phyloP scores from a whole-genome alignment of 108 stramenopile species.

The Cyclostephanos invisitatus region DNA sequence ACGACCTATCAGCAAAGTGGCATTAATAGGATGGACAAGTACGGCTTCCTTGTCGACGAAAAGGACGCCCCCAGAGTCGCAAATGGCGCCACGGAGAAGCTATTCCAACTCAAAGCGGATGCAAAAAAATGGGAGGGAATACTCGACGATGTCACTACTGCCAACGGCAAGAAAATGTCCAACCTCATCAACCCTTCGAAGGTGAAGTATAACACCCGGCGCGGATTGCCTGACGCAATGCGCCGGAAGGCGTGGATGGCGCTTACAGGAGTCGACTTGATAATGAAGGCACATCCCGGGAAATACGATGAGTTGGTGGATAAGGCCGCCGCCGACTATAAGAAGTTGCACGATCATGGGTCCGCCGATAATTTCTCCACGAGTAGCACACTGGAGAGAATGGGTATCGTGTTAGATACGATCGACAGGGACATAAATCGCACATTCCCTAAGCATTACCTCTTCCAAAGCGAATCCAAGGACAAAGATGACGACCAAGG shows the following conservation, averaged over 20 bases:
- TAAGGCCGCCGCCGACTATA: constrained; percentile 14
- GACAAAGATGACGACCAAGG: constrained; percentile 26
- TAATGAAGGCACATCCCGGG: constrained; percentile 19
- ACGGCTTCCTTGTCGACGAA: constrained; percentile 31
- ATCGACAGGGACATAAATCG: constrained; percentile 90
- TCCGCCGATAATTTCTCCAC: not conserved
- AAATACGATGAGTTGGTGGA: constrained; percentile 21
- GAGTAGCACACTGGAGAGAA: not conserved
- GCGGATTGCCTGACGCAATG: constrained; percentile 34
- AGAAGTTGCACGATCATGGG: not conserved
- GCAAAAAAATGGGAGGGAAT: constrained; percentile 34
- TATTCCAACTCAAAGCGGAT: not conserved
- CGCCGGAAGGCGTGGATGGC: constrained; percentile 26
- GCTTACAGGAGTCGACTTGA: constrained; percentile 33
- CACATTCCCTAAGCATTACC: constrained; percentile 85
- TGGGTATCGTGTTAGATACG: constrained; percentile 48
- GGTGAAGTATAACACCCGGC: constrained; percentile 31
- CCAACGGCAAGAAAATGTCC: not conserved
- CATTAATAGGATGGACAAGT: constrained; percentile 25
- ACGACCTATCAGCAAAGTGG: not conserved
- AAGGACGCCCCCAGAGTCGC: not conserved
- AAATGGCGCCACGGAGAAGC: not conserved
- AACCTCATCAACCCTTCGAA: constrained; percentile 12
- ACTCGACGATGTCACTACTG: constrained; percentile 14
- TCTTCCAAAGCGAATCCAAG: constrained; percentile 69